phyloP scores from a whole-genome alignment of 257 asterid genomes.

The Solanum peruvianum region DNA sequence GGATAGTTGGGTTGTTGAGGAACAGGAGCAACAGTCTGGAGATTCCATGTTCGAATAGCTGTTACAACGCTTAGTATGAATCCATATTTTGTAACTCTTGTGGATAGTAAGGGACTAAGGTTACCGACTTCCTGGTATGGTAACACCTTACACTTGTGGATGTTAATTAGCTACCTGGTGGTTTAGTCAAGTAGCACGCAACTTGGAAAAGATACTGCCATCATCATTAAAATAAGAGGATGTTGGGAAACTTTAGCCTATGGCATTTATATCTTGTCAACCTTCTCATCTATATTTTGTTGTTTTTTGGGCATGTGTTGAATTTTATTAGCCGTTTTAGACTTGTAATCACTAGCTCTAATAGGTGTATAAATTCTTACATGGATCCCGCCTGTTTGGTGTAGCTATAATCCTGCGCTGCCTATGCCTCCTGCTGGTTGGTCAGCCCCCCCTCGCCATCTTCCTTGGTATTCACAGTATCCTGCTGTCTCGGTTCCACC shows the following conservation, averaged over 20 bases:
- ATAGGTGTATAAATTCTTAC: neutral
- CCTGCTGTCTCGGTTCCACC: constrained; percentile 54
- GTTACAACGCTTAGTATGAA: neutral
- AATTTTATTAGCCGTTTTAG: neutral
- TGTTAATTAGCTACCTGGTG: neutral
- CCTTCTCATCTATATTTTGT: neutral
- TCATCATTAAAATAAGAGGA: neutral
- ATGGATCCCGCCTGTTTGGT: neutral
- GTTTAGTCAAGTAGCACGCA: neutral
- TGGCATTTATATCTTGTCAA: neutral
- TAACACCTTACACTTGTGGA: neutral
- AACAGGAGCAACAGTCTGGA: neutral
- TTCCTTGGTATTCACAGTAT: constrained; percentile 68
- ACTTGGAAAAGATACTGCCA: neutral
- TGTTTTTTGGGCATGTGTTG: neutral
- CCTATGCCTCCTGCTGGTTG: constrained; percentile 58
- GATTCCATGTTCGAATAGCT: neutral
- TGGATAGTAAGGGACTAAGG: neutral
- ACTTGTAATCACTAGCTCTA: neutral
- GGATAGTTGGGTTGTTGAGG: neutral
- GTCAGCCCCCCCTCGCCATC: constrained; percentile 63
- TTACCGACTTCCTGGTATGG: neutral
- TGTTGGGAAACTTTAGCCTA: neutral
- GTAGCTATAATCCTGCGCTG: constrained; percentile 61
- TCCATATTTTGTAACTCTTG: neutral